Conservation (phyloP, 305 asterid species). For the Stenogyne calaminthoides region DNA sequence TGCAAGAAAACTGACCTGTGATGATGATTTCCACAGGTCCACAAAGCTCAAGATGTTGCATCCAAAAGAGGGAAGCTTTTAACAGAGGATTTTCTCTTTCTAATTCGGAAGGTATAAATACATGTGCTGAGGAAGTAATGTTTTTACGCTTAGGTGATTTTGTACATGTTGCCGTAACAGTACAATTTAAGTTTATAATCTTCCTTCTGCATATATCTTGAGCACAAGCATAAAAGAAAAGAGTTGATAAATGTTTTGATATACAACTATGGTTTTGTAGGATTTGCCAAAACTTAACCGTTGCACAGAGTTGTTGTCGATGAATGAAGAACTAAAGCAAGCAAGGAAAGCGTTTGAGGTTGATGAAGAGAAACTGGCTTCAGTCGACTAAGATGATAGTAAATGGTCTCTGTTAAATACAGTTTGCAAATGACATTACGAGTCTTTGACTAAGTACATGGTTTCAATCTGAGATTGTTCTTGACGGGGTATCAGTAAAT, state of each 20-base stretch:
- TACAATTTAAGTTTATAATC: not conserved
- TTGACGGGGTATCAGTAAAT: not conserved
- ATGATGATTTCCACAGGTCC: constrained; percentile 53
- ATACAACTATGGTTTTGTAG: constrained; percentile 39
- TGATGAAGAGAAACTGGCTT: constrained; percentile 82
- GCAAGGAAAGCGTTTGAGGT: constrained; percentile 87
- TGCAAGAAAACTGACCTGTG: not conserved
- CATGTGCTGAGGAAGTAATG: not conserved
- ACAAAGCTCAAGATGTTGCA: constrained; percentile 90
- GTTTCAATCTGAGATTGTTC: not conserved
- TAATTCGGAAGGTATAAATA: constrained; percentile 72
- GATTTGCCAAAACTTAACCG: constrained; percentile 90
- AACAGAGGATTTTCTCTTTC: constrained; percentile 87
- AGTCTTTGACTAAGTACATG: not conserved
- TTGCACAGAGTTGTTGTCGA: constrained; percentile 74
- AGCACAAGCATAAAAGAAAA: not conserved
- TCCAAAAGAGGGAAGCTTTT: constrained; percentile 85
- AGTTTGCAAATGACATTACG: not conserved
- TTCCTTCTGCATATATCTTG: not conserved
- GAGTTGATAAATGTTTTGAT: not conserved
- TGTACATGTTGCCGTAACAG: not conserved
- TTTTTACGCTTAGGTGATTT: too few relatives aligned
- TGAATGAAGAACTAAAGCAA: constrained; percentile 95
- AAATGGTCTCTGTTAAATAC: not conserved
- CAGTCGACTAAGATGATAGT: constrained; percentile 46